Evolutionary conservation across 1,284 basidiomycete species (phyloP).

Genomic region (Pseudozyma pruni): DNA sequence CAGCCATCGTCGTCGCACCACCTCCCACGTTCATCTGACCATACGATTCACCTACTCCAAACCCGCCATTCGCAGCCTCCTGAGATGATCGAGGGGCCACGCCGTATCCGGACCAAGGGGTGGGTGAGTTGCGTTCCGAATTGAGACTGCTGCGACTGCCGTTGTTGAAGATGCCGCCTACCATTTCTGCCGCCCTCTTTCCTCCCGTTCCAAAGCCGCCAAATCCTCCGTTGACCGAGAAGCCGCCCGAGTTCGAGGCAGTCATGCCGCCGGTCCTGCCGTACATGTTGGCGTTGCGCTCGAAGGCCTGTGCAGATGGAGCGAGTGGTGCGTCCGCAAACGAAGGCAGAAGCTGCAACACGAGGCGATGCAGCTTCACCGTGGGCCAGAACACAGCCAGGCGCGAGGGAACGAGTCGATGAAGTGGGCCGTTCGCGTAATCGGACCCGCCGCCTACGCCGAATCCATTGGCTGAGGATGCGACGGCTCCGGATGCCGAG

Average conservation of each 20-base stretch:
- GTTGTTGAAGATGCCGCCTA: constrained; percentile 49
- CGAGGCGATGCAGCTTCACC: constrained; percentile 42
- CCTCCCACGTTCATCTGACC: constrained; percentile 9
- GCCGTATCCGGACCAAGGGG: constrained; percentile 24
- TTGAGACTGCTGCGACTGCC: constrained; percentile 19
- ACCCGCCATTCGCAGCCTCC: constrained; percentile 5
- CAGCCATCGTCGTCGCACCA: constrained; percentile 6
- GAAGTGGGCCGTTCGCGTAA: constrained; percentile 37
- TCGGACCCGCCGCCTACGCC: constrained; percentile 20
- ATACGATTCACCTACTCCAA: constrained; percentile 2
- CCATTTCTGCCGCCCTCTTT: constrained; percentile 48
- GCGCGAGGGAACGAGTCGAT: constrained; percentile 56
- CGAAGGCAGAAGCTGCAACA: constrained; percentile 24
- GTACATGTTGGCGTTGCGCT: constrained; percentile 35
- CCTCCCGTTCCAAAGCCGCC: constrained; percentile 38
- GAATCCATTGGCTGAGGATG: constrained; percentile 22
- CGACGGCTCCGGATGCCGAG: constrained; percentile 39
- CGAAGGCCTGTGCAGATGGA: constrained; percentile 28
- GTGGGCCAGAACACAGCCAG: constrained; percentile 65
- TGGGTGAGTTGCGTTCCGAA: constrained; percentile 32
- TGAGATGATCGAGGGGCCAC: constrained; percentile 13
- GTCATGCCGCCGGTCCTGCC: constrained; percentile 12
- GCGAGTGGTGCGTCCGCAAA: constrained; percentile 22
- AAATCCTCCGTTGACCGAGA: constrained; percentile 34
- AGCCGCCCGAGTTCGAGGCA: constrained; percentile 22